Evolutionary conservation across 768 basidiomycete genomes (phyloP).

Genomic region (Fomitopsis pulvina): DNA sequence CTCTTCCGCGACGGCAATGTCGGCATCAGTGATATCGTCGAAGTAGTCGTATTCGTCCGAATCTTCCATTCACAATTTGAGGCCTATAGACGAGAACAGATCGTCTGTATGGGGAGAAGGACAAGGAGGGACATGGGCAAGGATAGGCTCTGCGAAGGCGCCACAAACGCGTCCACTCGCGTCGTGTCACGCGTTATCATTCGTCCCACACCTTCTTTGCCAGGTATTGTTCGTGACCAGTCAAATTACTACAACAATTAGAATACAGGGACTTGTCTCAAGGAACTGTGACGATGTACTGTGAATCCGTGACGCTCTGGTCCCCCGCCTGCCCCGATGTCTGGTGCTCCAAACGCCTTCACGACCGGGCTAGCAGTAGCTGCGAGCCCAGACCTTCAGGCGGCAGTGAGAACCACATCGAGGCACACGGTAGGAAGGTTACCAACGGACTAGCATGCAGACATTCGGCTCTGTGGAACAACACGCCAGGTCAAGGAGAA

Average conservation of each 20-base stretch:
- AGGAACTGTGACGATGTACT: neutral
- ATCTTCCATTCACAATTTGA: conserved; percentile 53
- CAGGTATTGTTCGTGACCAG: too few relatives aligned
- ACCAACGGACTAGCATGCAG: conserved; percentile 6
- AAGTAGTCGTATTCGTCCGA: conserved; percentile 54
- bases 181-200: too few relatives aligned
- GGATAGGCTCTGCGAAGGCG: too few relatives aligned
- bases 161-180: too few relatives aligned
- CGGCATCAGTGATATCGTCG: conserved; percentile 56
- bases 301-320: neutral
- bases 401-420: neutral
- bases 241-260: neutral
- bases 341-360: too few relatives aligned
- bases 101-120: neutral
- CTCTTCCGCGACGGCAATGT: conserved; percentile 54
- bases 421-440: neutral
- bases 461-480: conserved; percentile 7
- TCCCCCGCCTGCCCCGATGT: neutral
- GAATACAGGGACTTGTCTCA: neutral
- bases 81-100: neutral
- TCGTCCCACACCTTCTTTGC: too few relatives aligned
- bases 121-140: too few relatives aligned
- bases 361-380: neutral
- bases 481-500: conserved; percentile 10
- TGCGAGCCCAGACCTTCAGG: neutral